Percentiles rank a stretch among this genome's conserved stretches.
Evolutionary conservation across 805 yeast genomes (phyloP).

Genomic region (Wickerhamiella bombiphila): DNA sequence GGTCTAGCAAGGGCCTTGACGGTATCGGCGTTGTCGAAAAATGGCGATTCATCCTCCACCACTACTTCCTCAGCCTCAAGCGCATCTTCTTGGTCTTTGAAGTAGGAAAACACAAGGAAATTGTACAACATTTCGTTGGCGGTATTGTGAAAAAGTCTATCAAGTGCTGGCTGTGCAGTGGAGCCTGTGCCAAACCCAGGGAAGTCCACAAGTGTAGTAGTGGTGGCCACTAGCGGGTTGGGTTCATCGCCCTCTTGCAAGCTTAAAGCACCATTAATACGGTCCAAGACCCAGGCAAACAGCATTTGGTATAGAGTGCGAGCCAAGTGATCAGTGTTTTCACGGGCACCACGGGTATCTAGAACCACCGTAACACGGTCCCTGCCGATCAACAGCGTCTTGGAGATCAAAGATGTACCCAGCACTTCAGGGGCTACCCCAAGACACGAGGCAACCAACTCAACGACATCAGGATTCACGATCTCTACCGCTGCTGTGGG

Average conservation of each 20-base stretch:
- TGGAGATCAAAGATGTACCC: slow-evolving; percentile 25
- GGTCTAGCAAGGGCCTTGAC: slow-evolving; percentile 38
- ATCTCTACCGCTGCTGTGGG: slow-evolving; percentile 26
- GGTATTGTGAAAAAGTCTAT: slow-evolving; percentile 27
- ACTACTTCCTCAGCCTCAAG: slow-evolving; percentile 28
- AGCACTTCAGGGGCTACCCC: slow-evolving; percentile 28
- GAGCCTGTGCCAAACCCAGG: slow-evolving; percentile 26
- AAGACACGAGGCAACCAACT: slow-evolving; percentile 25
- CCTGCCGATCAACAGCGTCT: slow-evolving; percentile 24
- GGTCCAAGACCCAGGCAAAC: slow-evolving; percentile 27
- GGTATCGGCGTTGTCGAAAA: slow-evolving; percentile 41
- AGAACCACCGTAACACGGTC: slow-evolving; percentile 30
- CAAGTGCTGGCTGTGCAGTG: slow-evolving; percentile 22
- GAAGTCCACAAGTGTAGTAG: slow-evolving; percentile 27
- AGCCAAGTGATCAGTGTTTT: slow-evolving; percentile 29
- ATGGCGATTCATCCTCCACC: slow-evolving; percentile 39
- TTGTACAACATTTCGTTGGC: slow-evolving; percentile 30
- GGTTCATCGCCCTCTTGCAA: slow-evolving; percentile 15
- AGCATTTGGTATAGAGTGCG: slow-evolving; percentile 28
- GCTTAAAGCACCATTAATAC: slow-evolving; percentile 24
- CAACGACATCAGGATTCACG: slow-evolving; percentile 23
- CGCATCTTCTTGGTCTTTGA: slow-evolving; percentile 26
- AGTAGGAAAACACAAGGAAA: slow-evolving; percentile 26
- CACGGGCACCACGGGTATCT: slow-evolving; percentile 29
- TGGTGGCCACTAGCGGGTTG: slow-evolving; percentile 20